Conservation (phyloP, 1,284 basidiomycete species). For the Ceratobasidium sp. region DNA sequence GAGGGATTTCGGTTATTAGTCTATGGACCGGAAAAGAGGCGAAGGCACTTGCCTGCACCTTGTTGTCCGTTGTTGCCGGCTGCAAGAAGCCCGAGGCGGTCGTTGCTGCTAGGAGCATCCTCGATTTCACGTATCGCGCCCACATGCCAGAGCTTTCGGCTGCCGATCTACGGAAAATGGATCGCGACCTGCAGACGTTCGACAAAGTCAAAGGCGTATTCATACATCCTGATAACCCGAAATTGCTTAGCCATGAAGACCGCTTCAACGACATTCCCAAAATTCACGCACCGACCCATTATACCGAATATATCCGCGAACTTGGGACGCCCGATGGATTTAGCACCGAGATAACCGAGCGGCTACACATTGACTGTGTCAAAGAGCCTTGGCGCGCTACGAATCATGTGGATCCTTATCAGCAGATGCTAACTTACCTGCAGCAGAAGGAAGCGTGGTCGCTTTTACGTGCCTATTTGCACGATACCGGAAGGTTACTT, state of each 20-base stretch:
- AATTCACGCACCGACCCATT: conserved; percentile 45
- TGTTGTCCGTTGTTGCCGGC: not conserved
- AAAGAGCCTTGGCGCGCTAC: not conserved
- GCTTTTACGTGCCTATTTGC: not conserved
- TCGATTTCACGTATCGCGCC: conserved; percentile 39
- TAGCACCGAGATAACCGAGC: not conserved
- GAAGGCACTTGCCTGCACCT: conserved; percentile 33
- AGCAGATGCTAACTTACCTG: not conserved
- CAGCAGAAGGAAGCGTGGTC: not conserved
- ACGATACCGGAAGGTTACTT: not conserved
- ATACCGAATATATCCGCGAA: not conserved
- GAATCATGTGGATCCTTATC: not conserved
- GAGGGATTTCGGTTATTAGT: not conserved
- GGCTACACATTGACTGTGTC: conserved; percentile 16
- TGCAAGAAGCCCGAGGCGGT: conserved; percentile 25
- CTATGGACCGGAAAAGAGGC: conserved; percentile 48
- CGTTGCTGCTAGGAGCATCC: conserved; percentile 50
- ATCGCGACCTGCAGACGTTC: not conserved
- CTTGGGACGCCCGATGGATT: not conserved
- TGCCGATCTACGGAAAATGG: not conserved
- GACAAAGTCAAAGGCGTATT: not conserved
- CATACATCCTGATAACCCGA: no score
- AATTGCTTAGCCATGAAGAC: not conserved
- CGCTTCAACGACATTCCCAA: conserved; percentile 42
- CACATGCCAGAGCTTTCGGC: conserved; percentile 4